These are phyloP conservation scores for Pseudocercospora pini-densiflorae DNA, from an alignment of 2,329 filamentous ascomycete species.

Conservation along the genomic window DNA sequence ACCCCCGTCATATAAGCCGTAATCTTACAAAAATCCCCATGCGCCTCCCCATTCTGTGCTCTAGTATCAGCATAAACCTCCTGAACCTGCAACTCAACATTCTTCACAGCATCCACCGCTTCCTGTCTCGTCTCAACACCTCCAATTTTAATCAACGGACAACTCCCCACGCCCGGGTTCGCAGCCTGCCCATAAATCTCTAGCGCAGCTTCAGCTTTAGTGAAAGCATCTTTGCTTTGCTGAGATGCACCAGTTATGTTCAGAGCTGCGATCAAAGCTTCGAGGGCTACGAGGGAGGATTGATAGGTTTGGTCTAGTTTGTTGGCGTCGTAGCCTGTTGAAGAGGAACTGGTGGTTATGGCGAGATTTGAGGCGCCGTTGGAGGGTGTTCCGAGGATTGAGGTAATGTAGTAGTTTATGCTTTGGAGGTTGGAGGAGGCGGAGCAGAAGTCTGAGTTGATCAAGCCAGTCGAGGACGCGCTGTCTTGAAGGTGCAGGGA, in stretches of 20 bases:
- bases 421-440: neutral
- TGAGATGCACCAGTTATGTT: neutral
- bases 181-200: slow-evolving; percentile 5
- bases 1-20: neutral
- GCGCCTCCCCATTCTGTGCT: neutral
- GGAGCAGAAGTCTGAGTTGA: slow-evolving; percentile 7
- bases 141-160: neutral
- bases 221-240: neutral
- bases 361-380: neutral
- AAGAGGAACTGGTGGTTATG: neutral
- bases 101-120: neutral
- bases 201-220: neutral
- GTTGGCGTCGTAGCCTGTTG: slow-evolving; percentile 6
- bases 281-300: slow-evolving; percentile 2
- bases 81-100: neutral
- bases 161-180: neutral
- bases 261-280: slow-evolving; percentile 9
- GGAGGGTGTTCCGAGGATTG: neutral
- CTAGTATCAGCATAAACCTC: slow-evolving; percentile 10
- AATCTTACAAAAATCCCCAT: slow-evolving; percentile 7
- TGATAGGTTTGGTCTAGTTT: slow-evolving; percentile 9
- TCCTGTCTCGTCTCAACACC: neutral
- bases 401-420: slow-evolving; percentile 6
- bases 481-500: slow-evolving; percentile 9
- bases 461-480: neutral